These are phyloP conservation scores for Cyclotella cryptica DNA, from an alignment of 108 stramenopile species.

Conservation along the genomic window DNA sequence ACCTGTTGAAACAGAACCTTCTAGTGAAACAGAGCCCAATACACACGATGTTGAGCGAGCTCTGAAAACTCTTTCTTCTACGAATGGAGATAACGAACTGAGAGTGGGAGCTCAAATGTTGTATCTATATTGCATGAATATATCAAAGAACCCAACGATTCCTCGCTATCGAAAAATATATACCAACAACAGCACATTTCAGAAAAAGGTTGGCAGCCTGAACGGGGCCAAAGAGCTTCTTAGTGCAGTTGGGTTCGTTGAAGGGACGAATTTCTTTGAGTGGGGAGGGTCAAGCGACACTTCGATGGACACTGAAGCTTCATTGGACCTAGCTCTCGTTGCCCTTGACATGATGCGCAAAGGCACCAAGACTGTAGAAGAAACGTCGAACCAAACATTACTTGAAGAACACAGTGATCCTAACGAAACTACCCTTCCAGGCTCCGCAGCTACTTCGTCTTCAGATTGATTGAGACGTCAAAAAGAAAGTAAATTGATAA, in stretches of 20 bases:
- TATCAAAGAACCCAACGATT: conserved; percentile 68
- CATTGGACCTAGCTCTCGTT: conserved; percentile 47
- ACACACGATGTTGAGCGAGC: conserved; percentile 38
- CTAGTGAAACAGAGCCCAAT: background rate
- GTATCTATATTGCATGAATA: conserved; percentile 77
- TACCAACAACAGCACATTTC: conserved; percentile 76
- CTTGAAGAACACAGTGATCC: background rate
- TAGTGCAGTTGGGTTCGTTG: conserved; percentile 71
- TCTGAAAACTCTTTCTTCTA: conserved; percentile 43
- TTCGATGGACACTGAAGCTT: conserved; percentile 28
- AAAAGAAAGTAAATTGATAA: too few relatives aligned
- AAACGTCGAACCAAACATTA: background rate
- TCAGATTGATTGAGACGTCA: background rate
- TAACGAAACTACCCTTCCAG: background rate
- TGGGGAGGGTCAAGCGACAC: conserved; percentile 47
- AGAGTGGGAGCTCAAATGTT: conserved; percentile 71
- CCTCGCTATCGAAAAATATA: conserved; percentile 86
- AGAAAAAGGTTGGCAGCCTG: conserved; percentile 66
- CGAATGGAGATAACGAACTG: conserved; percentile 43
- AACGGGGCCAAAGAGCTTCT: conserved; percentile 72
- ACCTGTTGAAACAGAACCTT: background rate
- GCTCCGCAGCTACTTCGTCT: too few relatives aligned
- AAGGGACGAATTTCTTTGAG: conserved; percentile 60
- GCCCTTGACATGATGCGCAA: conserved; percentile 47
- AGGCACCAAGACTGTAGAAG: background rate